These are phyloP conservation scores for Remersonia thermophila DNA, from an alignment of 2,329 filamentous ascomycete species.

Conservation along the genomic window DNA sequence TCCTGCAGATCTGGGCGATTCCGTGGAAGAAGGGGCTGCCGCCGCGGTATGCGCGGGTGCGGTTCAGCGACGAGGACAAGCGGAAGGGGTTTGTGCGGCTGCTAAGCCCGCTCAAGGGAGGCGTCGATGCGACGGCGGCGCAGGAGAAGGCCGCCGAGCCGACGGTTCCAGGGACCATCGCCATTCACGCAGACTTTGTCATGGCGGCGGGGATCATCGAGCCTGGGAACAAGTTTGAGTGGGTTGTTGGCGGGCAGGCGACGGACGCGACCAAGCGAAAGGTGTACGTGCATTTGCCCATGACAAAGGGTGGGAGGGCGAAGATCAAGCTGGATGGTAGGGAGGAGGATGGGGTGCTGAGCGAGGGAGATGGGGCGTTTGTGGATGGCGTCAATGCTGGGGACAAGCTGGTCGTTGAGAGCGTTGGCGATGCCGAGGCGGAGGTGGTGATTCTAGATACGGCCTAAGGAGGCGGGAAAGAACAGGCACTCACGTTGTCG, in stretches of 20 bases:
- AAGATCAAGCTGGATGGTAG: constrained; percentile 57
- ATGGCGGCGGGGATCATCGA: constrained; percentile 69
- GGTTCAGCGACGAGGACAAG: constrained; percentile 64
- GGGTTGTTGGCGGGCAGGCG: constrained; percentile 53
- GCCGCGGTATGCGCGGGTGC: constrained; percentile 64
- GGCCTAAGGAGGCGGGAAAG: constrained; percentile 32
- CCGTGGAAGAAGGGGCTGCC: constrained; percentile 62
- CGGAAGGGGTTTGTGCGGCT: constrained; percentile 58
- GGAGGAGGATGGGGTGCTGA: constrained; percentile 48
- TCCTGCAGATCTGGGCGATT: constrained; percentile 79
- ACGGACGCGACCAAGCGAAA: constrained; percentile 48
- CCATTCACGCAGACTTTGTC: constrained; percentile 71
- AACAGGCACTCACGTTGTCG: too few relatives aligned
- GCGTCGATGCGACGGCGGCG: constrained; percentile 45
- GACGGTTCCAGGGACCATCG: constrained; percentile 54
- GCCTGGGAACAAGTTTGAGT: constrained; percentile 53
- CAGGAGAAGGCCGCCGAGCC: constrained; percentile 55
- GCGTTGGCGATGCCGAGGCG: constrained; percentile 53
- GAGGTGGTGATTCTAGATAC: constrained; percentile 59
- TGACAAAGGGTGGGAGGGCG: constrained; percentile 63
- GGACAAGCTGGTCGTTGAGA: constrained; percentile 53
- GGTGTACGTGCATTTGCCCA: constrained; percentile 69
- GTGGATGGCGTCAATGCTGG: constrained; percentile 52
- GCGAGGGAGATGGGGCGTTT: constrained; percentile 74
- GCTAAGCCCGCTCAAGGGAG: constrained; percentile 60